phyloP scores from a whole-genome alignment of 1,284 basidiomycete genomes.

The Rhodofomes roseus region DNA sequence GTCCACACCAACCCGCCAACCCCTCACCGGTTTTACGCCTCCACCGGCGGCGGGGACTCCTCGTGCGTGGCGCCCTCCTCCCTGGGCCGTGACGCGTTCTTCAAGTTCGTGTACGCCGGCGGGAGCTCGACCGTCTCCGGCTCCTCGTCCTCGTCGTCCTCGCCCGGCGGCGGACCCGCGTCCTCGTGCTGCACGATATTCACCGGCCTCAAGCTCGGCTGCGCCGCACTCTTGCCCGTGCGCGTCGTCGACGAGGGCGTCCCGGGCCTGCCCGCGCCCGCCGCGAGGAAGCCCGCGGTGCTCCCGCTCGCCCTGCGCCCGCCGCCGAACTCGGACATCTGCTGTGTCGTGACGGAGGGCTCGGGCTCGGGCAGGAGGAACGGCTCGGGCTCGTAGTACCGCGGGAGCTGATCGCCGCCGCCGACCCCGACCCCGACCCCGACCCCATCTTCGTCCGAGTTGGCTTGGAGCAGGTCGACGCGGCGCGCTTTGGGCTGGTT shows the following conservation, averaged over 20 bases:
- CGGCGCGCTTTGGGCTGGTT: slow-evolving; percentile 46
- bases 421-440: slow-evolving; percentile 23
- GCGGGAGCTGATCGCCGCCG: slow-evolving; percentile 40
- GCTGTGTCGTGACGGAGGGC: slow-evolving; percentile 22
- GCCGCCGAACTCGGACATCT: slow-evolving; percentile 9
- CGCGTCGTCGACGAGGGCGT: slow-evolving; percentile 17
- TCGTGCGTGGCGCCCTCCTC: background rate
- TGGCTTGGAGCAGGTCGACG: slow-evolving; percentile 55
- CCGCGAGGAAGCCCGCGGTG: no score
- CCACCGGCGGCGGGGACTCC: background rate
- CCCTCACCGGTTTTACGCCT: background rate
- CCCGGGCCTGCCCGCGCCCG: slow-evolving; percentile 16
- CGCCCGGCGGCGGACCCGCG: slow-evolving; percentile 48
- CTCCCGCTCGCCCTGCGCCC: slow-evolving; percentile 8
- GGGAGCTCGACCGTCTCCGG: slow-evolving; percentile 75
- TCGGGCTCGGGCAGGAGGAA: slow-evolving; percentile 61
- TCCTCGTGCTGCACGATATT: slow-evolving; percentile 83
- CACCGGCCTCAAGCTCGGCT: slow-evolving; percentile 54
- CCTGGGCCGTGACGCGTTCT: background rate
- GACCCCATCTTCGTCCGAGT: slow-evolving; percentile 48
- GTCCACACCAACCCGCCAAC: background rate
- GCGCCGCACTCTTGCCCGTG: slow-evolving; percentile 43
- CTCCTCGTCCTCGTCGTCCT: slow-evolving; percentile 31
- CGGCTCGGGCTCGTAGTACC: slow-evolving; percentile 70
- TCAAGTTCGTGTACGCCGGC: slow-evolving; percentile 62